phyloP scores from a whole-genome alignment of 345 rosid species.

The Acer yangbiense region DNA sequence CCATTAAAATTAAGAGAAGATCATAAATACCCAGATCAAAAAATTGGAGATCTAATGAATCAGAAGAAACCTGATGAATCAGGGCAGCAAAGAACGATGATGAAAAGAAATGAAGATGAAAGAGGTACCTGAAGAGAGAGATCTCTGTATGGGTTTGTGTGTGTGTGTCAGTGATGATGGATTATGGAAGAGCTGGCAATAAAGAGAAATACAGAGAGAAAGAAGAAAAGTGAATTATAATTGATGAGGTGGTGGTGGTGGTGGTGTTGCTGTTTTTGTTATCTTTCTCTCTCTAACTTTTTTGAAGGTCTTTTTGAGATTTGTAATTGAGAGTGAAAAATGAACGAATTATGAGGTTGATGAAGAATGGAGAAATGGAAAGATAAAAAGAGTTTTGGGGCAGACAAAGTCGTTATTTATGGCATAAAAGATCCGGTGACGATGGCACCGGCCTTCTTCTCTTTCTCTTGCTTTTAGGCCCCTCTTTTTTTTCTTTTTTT shows the following conservation, averaged over 20 bases:
- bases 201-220: slow-evolving; percentile 21
- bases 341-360: slow-evolving; percentile 21
- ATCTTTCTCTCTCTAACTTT: slow-evolving; percentile 34
- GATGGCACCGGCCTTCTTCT: slow-evolving; percentile 45
- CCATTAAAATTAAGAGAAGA: slow-evolving; percentile 18
- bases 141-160: slow-evolving; percentile 13
- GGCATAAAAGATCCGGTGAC: slow-evolving; percentile 46
- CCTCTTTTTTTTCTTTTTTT: background rate
- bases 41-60: slow-evolving; percentile 32
- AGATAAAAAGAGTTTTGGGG: background rate
- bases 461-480: slow-evolving; percentile 12
- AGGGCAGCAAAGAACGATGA: background rate
- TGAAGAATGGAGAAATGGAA: background rate
- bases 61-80: slow-evolving; percentile 13
- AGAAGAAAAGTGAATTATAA: slow-evolving; percentile 33
- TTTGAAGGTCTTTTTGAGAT: slow-evolving; percentile 26
- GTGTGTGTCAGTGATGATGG: slow-evolving; percentile 18
- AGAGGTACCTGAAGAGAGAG: slow-evolving; percentile 1
- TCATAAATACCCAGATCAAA: slow-evolving; percentile 32
- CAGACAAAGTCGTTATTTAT: slow-evolving; percentile 29
- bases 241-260: slow-evolving; percentile 27
- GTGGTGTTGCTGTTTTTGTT: background rate
- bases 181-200: slow-evolving; percentile 27
- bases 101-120: background rate
- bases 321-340: slow-evolving; percentile 18